Evolutionary conservation across 768 basidiomycete genomes (phyloP).

Genomic region (Russula foetens): DNA sequence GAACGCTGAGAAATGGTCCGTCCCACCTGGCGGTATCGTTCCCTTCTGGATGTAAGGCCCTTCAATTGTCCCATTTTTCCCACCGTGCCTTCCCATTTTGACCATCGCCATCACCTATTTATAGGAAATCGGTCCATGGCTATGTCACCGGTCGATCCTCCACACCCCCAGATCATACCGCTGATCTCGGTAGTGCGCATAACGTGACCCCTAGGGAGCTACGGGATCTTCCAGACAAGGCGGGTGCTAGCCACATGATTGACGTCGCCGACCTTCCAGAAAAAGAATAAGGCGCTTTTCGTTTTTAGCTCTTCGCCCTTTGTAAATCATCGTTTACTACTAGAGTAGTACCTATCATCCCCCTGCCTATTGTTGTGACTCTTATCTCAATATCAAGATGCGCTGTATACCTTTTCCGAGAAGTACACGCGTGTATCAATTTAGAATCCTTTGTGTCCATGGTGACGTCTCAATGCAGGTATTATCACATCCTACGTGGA

Average conservation of each 20-base stretch:
- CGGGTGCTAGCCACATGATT: neutral
- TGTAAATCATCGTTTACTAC: neutral
- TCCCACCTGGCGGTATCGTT: constrained; percentile 63
- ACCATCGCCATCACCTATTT: neutral
- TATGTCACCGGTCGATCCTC: neutral
- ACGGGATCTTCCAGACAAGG: neutral
- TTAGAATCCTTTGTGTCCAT: no score
- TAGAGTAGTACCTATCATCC: neutral
- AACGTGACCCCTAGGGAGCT: neutral
- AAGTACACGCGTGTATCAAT: no score
- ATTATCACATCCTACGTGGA: no score
- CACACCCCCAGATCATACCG: neutral
- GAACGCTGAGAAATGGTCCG: constrained; percentile 55
- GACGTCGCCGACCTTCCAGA: neutral
- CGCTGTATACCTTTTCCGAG: no score
- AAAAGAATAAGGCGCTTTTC: neutral
- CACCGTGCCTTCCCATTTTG: neutral
- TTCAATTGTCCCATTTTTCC: neutral
- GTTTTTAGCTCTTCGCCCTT: neutral
- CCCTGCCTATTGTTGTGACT: no score
- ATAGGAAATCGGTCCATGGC: neutral
- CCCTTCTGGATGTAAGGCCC: constrained; percentile 53
- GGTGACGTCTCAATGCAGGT: no score
- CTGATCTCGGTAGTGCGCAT: neutral
- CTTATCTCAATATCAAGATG: no score